phyloP scores from a whole-genome alignment of 2,329 filamentous ascomycete species.

The Clonostachys sp. region DNA sequence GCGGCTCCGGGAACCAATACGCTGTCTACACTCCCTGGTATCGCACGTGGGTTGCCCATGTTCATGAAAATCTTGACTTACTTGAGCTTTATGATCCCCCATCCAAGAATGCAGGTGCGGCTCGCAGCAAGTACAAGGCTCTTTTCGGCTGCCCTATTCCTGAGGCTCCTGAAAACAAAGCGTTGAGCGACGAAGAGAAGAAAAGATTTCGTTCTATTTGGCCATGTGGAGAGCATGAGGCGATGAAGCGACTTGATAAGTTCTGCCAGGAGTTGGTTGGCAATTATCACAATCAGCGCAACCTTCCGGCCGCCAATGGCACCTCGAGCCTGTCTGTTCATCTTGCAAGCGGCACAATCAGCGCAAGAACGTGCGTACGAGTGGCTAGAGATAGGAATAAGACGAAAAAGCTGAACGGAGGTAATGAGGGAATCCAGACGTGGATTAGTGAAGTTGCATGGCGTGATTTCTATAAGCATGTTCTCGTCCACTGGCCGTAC shows the following conservation, averaged over 20 bases:
- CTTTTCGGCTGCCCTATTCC: conserved; percentile 62
- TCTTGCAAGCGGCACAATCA: conserved; percentile 63
- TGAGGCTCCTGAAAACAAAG: conserved; percentile 57
- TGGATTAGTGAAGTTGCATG: conserved; percentile 85
- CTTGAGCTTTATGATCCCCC: conserved; percentile 55
- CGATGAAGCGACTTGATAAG: conserved; percentile 53
- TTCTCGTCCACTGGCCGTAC: conserved; percentile 81
- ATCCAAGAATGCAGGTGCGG: conserved; percentile 20
- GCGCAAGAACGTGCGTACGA: conserved; percentile 62
- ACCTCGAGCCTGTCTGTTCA: conserved; percentile 72
- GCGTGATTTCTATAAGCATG: conserved; percentile 86
- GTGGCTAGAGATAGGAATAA: conserved; percentile 59
- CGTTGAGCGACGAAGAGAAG: conserved; percentile 52
- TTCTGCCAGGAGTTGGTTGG: conserved; percentile 63
- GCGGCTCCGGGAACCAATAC: conserved; percentile 71
- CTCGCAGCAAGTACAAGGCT: conserved; percentile 37
- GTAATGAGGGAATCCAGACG: conserved; percentile 58
- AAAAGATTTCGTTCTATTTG: conserved; percentile 55
- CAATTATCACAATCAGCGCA: conserved; percentile 60
- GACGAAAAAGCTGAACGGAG: conserved; percentile 61
- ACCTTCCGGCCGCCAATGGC: conserved; percentile 55
- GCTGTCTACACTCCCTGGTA: conserved; percentile 84
- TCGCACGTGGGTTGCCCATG: conserved; percentile 66
- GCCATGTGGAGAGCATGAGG: conserved; percentile 74
- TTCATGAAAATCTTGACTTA: conserved; percentile 66